Conservation (phyloP, 2,329 filamentous ascomycete genomes). For the Penicillium occitanis region DNA sequence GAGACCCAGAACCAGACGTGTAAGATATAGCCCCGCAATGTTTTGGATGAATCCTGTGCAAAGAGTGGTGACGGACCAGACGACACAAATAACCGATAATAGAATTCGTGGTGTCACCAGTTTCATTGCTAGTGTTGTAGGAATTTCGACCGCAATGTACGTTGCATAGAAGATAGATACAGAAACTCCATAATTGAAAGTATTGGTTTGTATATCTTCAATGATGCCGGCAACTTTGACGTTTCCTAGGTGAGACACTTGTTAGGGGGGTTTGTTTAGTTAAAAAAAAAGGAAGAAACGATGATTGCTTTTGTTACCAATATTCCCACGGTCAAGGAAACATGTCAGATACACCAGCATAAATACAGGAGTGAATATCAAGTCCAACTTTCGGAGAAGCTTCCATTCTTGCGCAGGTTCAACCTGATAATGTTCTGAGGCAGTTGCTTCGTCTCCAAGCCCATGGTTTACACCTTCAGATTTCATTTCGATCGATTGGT, state of each 20-base stretch:
- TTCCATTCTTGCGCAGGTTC: slow-evolving; percentile 48
- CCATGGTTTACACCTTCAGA: not conserved
- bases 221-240: slow-evolving; percentile 50
- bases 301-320: slow-evolving; percentile 36
- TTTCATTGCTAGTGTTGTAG: slow-evolving; percentile 3
- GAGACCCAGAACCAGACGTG: slow-evolving; percentile 1
- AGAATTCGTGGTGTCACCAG: not conserved
- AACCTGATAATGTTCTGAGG: slow-evolving; percentile 27
- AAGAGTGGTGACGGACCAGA: not conserved
- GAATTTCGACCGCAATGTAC: not conserved
- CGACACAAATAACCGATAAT: not conserved
- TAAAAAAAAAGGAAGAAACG: not conserved
- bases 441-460: not conserved
- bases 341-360: slow-evolving; percentile 58
- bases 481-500: not conserved
- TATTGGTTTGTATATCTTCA: slow-evolving; percentile 44
- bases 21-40: not conserved
- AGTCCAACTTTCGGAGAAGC: slow-evolving; percentile 51
- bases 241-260: slow-evolving; percentile 39
- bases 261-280: not conserved
- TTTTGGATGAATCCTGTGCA: slow-evolving; percentile 3
- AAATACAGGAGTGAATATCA: slow-evolving; percentile 52
- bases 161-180: slow-evolving; percentile 21
- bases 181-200: slow-evolving; percentile 46
- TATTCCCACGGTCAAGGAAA: slow-evolving; percentile 57